These are phyloP conservation scores for Hortiboletus campestris DNA, from an alignment of 768 basidiomycete genomes.

Conservation along the genomic window DNA sequence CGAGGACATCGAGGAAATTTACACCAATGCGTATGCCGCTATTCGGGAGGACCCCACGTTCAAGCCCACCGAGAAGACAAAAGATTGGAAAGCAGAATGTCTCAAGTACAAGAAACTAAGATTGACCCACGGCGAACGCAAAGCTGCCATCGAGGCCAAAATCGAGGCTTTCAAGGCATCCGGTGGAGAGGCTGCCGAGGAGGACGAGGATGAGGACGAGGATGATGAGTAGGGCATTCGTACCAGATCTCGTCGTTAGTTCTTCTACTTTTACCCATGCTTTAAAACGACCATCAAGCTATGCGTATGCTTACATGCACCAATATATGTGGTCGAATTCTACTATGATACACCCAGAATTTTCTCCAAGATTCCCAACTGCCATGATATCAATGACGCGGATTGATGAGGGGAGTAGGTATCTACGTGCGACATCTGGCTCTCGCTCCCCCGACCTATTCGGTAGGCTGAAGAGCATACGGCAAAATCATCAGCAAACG, in stretches of 20 bases:
- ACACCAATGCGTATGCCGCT: conserved; percentile 86
- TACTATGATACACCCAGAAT: conserved; percentile 30
- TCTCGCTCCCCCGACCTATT: conserved; percentile 41
- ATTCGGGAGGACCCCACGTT: conserved; percentile 94
- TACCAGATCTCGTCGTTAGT: not conserved
- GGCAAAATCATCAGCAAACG: conserved; percentile 46
- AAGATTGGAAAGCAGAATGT: conserved; percentile 88
- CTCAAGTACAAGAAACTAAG: conserved; percentile 65
- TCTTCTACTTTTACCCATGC: conserved; percentile 1
- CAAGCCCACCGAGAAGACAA: conserved; percentile 84
- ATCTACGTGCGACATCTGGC: conserved; percentile 40
- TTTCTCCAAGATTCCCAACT: conserved; percentile 45
- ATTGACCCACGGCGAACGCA: conserved; percentile 76
- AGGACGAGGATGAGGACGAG: conserved; percentile 31
- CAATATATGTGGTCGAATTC: conserved; percentile 8
- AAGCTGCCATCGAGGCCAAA: conserved; percentile 78
- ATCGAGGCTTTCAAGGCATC: conserved; percentile 87
- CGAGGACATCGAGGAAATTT: conserved; percentile 97
- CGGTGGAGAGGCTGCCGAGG: conserved; percentile 45
- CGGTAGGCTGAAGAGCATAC: conserved; percentile 61
- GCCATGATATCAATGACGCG: conserved; percentile 53
- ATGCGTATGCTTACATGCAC: conserved; percentile 23
- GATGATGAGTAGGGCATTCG: conserved; percentile 54
- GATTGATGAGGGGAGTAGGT: conserved; percentile 38
- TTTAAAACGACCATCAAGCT: conserved; percentile 11